Base-by-base conservation (phyloP, 2,329 filamentous ascomycete species). In the Drechslerella dactyloides region DNA sequence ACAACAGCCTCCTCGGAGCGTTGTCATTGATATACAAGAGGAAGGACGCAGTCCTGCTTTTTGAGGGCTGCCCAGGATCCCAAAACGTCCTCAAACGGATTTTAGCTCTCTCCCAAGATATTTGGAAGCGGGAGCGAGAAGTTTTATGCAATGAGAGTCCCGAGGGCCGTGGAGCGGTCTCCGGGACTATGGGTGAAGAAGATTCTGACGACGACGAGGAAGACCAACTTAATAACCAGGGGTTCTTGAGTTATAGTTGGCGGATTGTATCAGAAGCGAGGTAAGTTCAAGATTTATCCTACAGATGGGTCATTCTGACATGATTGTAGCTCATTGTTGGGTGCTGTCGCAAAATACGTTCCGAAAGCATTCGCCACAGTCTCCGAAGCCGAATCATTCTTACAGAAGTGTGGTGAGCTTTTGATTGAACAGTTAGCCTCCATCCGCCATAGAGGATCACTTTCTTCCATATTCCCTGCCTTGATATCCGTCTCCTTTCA, bases 101-200 rank as follows among this genome's bases (percentile, higher is more conserved):
- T 1, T 80, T 90, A 11, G 76, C 77, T 1, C 83, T 84, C 69
- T 89, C 91, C 66, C 80, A 83, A 54, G 83, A 84, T n/a, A 85
- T 96, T 5, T 99, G 94, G 94, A 77, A 81, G 0, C 84, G 86
- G 24, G 91, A 97, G 3, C 86, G 85, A 75, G 84, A 87, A 58
- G 86, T 96, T 2, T 84, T 99, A 0, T 99, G 94, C 77, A 89
- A 96, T 74, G 94, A 97, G 80, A 96, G 94, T 0, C 94, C 96
- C 0, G 94, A 99, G 80, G 93, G 93, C 0, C 88, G 94, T 42
- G 59, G 53, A 6, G 82, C 91, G 2, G 89, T 88, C 0, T 87
- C 93, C 57, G 90, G 93, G 24, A 79, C 91, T n/a, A 86, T 90
- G 59, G 88, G 89, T 35, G 81, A 86, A 15, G 84, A 89, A 2